Base-by-base conservation (phyloP, 2,329 filamentous ascomycete genomes). In the Atkinsonella hypoxylon region DNA sequence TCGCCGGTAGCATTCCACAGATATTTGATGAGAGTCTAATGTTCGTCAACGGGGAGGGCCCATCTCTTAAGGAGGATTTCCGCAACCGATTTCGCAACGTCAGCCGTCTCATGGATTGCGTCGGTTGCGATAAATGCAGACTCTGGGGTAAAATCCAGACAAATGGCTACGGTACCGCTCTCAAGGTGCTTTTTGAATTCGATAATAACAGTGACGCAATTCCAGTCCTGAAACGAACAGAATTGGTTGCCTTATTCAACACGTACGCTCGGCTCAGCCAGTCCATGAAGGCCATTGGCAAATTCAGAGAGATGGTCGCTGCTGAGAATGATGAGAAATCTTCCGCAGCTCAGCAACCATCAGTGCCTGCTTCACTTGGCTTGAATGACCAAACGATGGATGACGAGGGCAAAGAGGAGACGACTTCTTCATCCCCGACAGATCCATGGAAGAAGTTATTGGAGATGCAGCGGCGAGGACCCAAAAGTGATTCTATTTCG, bases 121-220 rank as follows among this genome's bases (percentile, higher is more conserved):
- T 97, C 18, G 93, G 93, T 43, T 98, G 93, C 67, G 93, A 98
- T 71, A 98, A 98, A 72, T 98, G 93, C 70, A 83, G 93, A 9
- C 81, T 98, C 2, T 98, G 93, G 93, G 93, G 93, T 46, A 98
- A 98, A 70, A 71, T 98, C 38, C 93, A 98, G 70, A 95, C 89
- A 0, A 87, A 87, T 12, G 93, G 93, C 2, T 97, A 96, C 64
- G 93, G 93, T 47, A 89, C 93, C 0, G 93, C 93, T 0, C 73
- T 98, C 55, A 98, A 98, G 70, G 85, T 98, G 4, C 77, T 98
- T 1, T 98, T 98, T 61, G 93, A 98, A 67, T 93, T 89, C 55
- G 89, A 95, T 58, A 78, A 79, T 61, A 74, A 78, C 57, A 76
- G 71, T 57, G 77, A 83, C 55, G 77, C 75, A n/a, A 64, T 76